A percentile compares a stretch with the other conserved stretches of the same genome.
Conservation (phyloP, 805 yeast genomes). For the Candida parachauliodes region DNA sequence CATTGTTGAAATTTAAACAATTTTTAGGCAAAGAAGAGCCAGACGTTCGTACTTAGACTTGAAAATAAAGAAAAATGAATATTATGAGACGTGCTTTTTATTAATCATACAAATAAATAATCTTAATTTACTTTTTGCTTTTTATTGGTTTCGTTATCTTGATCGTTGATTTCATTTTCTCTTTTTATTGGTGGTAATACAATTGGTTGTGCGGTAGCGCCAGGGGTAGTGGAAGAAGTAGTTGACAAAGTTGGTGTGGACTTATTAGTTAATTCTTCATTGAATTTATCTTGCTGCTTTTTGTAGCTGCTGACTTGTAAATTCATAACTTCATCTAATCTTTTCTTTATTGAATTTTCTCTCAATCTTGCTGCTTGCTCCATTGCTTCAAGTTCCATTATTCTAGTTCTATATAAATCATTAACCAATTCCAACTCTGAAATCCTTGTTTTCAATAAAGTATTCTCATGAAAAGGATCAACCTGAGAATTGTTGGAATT, state of each 20-base stretch:
- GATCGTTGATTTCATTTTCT: constrained; percentile 18
- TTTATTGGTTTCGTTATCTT: constrained; percentile 9
- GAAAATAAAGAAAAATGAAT: not conserved
- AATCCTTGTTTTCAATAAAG: constrained; percentile 65
- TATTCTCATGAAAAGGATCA: constrained; percentile 25
- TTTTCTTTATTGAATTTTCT: constrained; percentile 44
- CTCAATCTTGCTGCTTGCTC: constrained; percentile 53
- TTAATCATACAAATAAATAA: not conserved
- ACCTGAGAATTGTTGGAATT: constrained; percentile 10
- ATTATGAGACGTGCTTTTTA: too few species aligned
- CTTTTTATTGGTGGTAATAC: constrained; percentile 20
- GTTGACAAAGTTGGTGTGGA: not conserved
- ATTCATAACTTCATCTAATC: constrained; percentile 40
- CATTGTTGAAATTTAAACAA: constrained; percentile 68
- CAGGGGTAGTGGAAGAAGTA: constrained; percentile 3
- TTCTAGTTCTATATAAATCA: constrained; percentile 79
- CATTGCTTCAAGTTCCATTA: constrained; percentile 74
- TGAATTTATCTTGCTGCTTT: constrained; percentile 2
- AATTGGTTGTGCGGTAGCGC: constrained; percentile 5
- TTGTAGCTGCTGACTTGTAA: constrained; percentile 8
- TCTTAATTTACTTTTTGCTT: constrained; percentile 12
- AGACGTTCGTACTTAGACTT: constrained; percentile 69
- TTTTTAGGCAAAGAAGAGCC: constrained; percentile 81
- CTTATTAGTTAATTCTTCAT: not conserved
- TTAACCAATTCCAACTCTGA: constrained; percentile 88